Evolutionary conservation across 2,329 filamentous ascomycete species (phyloP), one percentile per base, ranked within the genome.

Genomic region (Aspergillaceae sp.): DNA sequence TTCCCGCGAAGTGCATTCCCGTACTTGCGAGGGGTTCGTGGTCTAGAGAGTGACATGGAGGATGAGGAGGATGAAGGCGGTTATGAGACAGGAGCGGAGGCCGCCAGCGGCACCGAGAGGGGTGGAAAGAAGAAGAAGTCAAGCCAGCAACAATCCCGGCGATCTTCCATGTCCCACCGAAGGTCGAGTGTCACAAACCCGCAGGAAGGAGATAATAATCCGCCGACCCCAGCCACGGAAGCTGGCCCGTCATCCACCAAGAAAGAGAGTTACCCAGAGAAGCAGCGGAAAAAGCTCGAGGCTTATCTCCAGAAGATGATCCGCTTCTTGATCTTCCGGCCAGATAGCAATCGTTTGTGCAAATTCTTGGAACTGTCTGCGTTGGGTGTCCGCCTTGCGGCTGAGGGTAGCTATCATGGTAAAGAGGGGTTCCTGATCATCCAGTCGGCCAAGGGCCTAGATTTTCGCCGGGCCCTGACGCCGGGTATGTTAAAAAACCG

Each of bases 381-480:
- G 0, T 75, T 98, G 4, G 92, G 92, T 26, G 89, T 98, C 42
- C 83, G 94, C 41, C 78, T 98, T 42, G 92, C 92, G 27, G 89
- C 91, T 0, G 94, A 98, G 67, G 90, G 89, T 29, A 94, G 90
- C 57, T 97, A 96, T 59, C 92, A 98, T 62, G 94, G 92, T 48
- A 98, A 98, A 66, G 94, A 98, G 68, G 94, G 92, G 10, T 90
- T 86, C 62, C 74, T 98, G 54, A 83, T 94, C 56, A 95, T 98
- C 53, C 87, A 94, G 58, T 94, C 88, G 4, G 84, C 86, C 10
- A 94, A 94, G 62, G 90, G 89, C 3, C 75, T 94, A 27, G 88
- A 94, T 65, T 89, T 91, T 59, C 79, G 89, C 50, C 84, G 84
- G 54, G 84, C 90, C 32, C 74, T 92, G 61, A 89, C 83, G 2